phyloP scores from a whole-genome alignment of 495 filamentous ascomycete genomes.

The Glarea lozoyensis region DNA sequence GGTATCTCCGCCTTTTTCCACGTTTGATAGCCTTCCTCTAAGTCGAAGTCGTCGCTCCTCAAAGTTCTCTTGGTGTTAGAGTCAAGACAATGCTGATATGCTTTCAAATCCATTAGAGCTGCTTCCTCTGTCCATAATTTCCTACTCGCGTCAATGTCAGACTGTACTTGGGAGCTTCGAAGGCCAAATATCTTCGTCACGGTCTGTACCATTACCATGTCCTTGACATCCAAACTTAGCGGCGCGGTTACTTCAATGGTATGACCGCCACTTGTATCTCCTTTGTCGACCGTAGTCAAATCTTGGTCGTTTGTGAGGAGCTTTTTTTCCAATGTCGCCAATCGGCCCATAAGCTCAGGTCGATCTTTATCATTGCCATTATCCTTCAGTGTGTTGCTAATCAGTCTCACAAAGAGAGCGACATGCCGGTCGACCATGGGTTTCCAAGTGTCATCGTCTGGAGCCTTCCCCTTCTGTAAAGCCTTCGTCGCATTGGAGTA shows the following conservation, averaged over 20 bases:
- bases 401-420: conserved; percentile 85
- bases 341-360: conserved; percentile 68
- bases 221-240: conserved; percentile 83
- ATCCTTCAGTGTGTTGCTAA: conserved; percentile 69
- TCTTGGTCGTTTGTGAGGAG: conserved; percentile 93
- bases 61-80: conserved; percentile 67
- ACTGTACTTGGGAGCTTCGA: conserved; percentile 65
- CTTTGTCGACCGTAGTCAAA: conserved; percentile 36
- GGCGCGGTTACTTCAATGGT: conserved; percentile 72
- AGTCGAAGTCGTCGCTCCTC: conserved; percentile 77
- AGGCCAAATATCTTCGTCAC: conserved; percentile 80
- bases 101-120: conserved; percentile 82
- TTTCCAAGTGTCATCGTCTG: conserved; percentile 88
- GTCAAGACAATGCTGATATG: conserved; percentile 81
- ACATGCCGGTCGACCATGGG: conserved; percentile 89
- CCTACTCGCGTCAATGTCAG: conserved; percentile 75
- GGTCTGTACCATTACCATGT: conserved; percentile 88
- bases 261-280: conserved; percentile 47
- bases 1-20: conserved; percentile 83
- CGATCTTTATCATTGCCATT: conserved; percentile 64
- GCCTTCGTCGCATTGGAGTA: conserved; percentile 90
- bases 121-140: conserved; percentile 82
- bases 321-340: conserved; percentile 83
- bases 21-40: conserved; percentile 78
- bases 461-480: conserved; percentile 66